A percentile compares a stretch with the other conserved stretches of the same genome.
Evolutionary conservation across 805 yeast genomes (phyloP).

Genomic region (Yarrowia porcina): DNA sequence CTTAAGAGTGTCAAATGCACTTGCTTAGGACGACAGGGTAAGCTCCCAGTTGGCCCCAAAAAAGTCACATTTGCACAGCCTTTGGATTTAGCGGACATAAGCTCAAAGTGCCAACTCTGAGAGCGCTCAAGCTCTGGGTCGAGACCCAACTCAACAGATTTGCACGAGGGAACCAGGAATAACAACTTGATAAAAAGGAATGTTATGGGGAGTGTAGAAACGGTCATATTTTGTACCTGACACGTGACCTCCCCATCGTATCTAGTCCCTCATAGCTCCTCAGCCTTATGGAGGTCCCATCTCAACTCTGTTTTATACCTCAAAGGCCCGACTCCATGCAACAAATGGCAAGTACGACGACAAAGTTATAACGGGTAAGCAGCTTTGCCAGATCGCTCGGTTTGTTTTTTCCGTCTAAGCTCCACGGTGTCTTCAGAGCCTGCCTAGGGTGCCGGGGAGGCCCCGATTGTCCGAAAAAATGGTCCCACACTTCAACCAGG

Average conservation of each 20-base stretch:
- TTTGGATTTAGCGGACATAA: neutral
- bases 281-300: neutral
- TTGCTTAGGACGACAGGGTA: neutral
- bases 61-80: neutral
- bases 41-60: neutral
- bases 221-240: no score
- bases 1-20: neutral
- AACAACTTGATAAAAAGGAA: neutral
- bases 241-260: neutral
- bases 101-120: neutral
- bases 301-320: neutral
- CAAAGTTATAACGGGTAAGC: conserved; percentile 18
- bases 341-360: neutral
- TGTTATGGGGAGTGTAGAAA: neutral
- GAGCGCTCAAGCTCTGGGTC: neutral
- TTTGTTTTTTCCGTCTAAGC: neutral
- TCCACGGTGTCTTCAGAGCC: neutral
- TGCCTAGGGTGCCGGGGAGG: neutral
- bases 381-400: conserved; percentile 8
- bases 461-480: neutral
- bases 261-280: neutral
- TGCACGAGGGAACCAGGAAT: neutral
- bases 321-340: neutral
- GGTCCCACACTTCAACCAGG: neutral
- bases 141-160: neutral